Percentiles rank a stretch among this genome's conserved stretches.
Conservation (phyloP, 2,329 filamentous ascomycete species). For the Phyllosticta citriasiana region DNA sequence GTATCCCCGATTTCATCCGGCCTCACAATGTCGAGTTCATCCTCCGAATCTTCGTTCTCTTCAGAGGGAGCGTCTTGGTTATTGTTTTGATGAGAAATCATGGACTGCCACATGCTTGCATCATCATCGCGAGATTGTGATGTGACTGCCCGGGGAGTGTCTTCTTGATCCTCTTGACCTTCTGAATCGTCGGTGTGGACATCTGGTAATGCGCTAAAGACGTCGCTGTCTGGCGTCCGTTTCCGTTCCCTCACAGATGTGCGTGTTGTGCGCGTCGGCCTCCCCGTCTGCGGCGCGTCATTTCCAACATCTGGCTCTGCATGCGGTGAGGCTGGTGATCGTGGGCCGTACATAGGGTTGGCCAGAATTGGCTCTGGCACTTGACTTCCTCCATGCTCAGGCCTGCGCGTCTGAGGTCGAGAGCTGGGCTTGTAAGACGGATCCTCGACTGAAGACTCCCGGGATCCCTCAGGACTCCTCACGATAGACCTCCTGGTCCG, state of each 20-base stretch:
- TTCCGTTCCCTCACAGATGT: background rate
- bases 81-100: conserved; percentile 4
- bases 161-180: background rate
- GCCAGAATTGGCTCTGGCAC: conserved; percentile 3
- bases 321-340: background rate
- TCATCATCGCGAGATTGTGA: background rate
- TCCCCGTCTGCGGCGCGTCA: background rate
- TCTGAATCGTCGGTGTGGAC: background rate
- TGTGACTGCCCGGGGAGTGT: background rate
- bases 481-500: conserved; percentile 1
- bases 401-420: background rate
- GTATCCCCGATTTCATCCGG: conserved; percentile 27
- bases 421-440: background rate
- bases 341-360: conserved; percentile 4
- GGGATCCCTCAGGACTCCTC: background rate
- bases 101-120: conserved; percentile 7
- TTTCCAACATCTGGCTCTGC: background rate
- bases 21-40: conserved; percentile 6
- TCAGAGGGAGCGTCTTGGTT: background rate
- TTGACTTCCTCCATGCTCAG: background rate
- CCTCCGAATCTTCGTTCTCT: conserved; percentile 2
- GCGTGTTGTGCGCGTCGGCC: background rate
- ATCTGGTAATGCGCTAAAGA: background rate
- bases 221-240: background rate
- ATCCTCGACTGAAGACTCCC: conserved; percentile 3